Percentiles rank a stretch among this genome's conserved stretches.
Conservation (phyloP, 352 stramenopile species). For the Globisporangium orthogonon region DNA sequence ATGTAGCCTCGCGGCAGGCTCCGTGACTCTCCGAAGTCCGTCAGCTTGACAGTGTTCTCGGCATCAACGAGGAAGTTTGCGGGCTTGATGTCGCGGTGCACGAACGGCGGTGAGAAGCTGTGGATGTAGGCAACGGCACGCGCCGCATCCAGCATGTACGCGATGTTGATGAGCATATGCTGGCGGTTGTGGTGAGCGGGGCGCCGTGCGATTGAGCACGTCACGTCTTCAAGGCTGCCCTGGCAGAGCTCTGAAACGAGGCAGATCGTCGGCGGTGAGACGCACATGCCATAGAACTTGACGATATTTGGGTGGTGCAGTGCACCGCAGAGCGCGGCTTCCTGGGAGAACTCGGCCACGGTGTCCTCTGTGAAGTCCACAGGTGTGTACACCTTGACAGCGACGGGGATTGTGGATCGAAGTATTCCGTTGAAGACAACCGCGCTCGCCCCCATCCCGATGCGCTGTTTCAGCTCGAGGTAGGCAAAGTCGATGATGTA, state of each 20-base stretch:
- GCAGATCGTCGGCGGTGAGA: constrained; percentile 66
- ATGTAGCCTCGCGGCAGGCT: constrained; percentile 9
- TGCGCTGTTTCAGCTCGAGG: constrained; percentile 38
- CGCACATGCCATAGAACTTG: constrained; percentile 51
- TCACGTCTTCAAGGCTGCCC: constrained; percentile 45
- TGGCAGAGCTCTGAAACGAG: constrained; percentile 72
- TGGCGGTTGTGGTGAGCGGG: not conserved
- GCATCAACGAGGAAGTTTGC: constrained; percentile 78
- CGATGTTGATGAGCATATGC: constrained; percentile 51
- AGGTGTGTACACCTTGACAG: constrained; percentile 42
- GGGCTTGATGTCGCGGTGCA: constrained; percentile 72
- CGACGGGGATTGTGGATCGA: constrained; percentile 29
- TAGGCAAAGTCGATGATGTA: constrained; percentile 68
- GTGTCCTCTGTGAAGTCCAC: constrained; percentile 10
- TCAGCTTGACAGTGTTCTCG: constrained; percentile 55
- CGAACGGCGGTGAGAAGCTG: constrained; percentile 61
- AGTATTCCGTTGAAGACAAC: constrained; percentile 43
- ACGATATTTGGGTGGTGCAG: constrained; percentile 52
- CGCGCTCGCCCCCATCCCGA: constrained; percentile 36
- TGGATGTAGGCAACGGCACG: constrained; percentile 67
- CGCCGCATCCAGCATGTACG: constrained; percentile 59
- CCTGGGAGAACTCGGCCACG: constrained; percentile 9
- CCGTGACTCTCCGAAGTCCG: constrained; percentile 69
- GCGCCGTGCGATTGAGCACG: not conserved
- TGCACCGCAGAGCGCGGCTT: constrained; percentile 9